phyloP scores from a whole-genome alignment of 129 eudicot species.

The Tagetes patula region DNA sequence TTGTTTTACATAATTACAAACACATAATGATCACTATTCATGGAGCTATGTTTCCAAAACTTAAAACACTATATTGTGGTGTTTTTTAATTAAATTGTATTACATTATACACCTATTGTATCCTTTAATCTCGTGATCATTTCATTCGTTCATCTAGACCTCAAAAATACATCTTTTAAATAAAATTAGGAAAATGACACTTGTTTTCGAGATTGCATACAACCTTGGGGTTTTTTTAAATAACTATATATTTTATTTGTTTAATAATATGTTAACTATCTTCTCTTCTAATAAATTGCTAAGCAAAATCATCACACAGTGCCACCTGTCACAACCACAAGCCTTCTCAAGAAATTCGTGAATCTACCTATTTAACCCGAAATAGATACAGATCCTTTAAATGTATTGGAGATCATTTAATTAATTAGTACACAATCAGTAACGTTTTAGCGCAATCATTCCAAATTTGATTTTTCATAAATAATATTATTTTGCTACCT shows the following conservation, averaged over 20 bases:
- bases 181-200: neutral
- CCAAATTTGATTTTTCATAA: too few relatives aligned
- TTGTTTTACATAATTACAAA: neutral
- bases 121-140: neutral
- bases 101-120: neutral
- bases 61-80: neutral
- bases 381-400: too few relatives aligned
- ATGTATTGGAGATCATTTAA: too few relatives aligned
- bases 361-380: too few relatives aligned
- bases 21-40: neutral
- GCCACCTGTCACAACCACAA: too few relatives aligned
- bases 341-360: too few relatives aligned
- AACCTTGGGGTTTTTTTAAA: neutral
- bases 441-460: too few relatives aligned
- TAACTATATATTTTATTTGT: neutral
- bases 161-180: neutral
- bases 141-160: neutral
- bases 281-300: too few relatives aligned
- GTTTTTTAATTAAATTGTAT: neutral
- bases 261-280: neutral
- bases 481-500: too few relatives aligned
- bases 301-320: too few relatives aligned
- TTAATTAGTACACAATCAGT: too few relatives aligned
- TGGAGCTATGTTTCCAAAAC: neutral
- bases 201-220: slow-evolving; percentile 3